These are phyloP conservation scores for Ogataea trehalophila DNA, from an alignment of 805 yeast genomes.

Conservation along the genomic window DNA sequence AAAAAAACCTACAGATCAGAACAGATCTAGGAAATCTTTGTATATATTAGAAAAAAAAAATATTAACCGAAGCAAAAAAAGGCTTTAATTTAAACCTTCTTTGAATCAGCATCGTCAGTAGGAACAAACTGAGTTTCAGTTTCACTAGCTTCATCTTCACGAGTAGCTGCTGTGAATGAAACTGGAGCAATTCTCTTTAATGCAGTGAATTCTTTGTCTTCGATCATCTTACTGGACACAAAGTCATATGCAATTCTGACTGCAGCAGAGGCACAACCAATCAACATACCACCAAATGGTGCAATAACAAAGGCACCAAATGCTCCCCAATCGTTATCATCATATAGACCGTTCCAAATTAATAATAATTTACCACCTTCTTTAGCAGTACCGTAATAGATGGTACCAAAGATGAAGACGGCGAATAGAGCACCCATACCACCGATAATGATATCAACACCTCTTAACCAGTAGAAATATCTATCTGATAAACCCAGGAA, in stretches of 20 bases:
- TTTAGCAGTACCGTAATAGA: conserved; percentile 65
- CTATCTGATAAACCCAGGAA: conserved; percentile 69
- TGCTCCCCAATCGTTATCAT: conserved; percentile 81
- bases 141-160: too few species aligned
- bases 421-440: conserved; percentile 78
- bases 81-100: too few species aligned
- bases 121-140: too few species aligned
- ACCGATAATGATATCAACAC: conserved; percentile 77
- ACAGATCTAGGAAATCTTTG: too few species aligned
- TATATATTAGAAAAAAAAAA: too few species aligned
- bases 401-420: conserved; percentile 78
- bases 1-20: too few species aligned
- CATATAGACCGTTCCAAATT: conserved; percentile 75
- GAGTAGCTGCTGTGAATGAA: too few species aligned
- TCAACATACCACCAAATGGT: conserved; percentile 70
- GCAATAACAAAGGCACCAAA: conserved; percentile 94
- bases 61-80: too few species aligned
- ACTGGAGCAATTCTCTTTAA: too few species aligned
- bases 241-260: conserved; percentile 38
- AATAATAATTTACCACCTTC: conserved; percentile 76
- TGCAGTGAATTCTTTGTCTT: conserved; percentile 37
- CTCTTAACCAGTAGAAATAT: conserved; percentile 61
- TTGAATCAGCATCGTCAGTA: too few species aligned
- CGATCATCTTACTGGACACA: conserved; percentile 31
- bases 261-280: conserved; percentile 49